A percentile compares a stretch with the other conserved stretches of the same genome.
These are phyloP conservation scores for Smallanthus sonchifolius DNA, from an alignment of 129 eudicot species.

Conservation along the genomic window DNA sequence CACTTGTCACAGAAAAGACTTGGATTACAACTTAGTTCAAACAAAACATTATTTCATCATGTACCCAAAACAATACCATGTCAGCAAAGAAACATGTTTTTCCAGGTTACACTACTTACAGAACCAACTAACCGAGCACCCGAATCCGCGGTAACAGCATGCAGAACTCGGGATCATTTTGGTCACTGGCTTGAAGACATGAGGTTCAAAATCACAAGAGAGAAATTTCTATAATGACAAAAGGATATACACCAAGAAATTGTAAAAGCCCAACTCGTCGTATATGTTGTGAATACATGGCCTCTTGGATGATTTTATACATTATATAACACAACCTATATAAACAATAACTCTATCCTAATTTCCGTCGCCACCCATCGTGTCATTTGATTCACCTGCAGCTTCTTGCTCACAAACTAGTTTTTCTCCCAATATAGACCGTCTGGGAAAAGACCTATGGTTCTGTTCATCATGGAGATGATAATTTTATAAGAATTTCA, in stretches of 20 bases:
- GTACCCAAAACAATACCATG: neutral
- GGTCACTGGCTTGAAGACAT: neutral
- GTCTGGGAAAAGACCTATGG: slow-evolving; percentile 24
- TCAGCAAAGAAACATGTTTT: neutral
- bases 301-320: slow-evolving; percentile 28
- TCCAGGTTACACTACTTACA: neutral
- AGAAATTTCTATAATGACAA: slow-evolving; percentile 15
- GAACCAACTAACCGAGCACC: neutral
- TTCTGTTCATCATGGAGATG: slow-evolving; percentile 37
- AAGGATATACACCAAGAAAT: slow-evolving; percentile 26
- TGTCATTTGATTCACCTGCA: slow-evolving; percentile 36
- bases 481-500: neutral
- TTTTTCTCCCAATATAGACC: slow-evolving; percentile 33
- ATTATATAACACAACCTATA: slow-evolving; percentile 28
- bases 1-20: neutral
- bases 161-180: neutral
- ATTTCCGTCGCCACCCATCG: slow-evolving; percentile 22
- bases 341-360: slow-evolving; percentile 14
- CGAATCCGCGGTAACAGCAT: neutral
- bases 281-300: slow-evolving; percentile 15
- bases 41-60: slow-evolving; percentile 2
- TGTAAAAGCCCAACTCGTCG: slow-evolving; percentile 23
- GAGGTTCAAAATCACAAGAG: slow-evolving; percentile 8
- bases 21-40: neutral
- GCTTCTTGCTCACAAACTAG: slow-evolving; percentile 39